Base-by-base conservation (phyloP, 352 stramenopile species). In the Globisporangium radiosum region DNA sequence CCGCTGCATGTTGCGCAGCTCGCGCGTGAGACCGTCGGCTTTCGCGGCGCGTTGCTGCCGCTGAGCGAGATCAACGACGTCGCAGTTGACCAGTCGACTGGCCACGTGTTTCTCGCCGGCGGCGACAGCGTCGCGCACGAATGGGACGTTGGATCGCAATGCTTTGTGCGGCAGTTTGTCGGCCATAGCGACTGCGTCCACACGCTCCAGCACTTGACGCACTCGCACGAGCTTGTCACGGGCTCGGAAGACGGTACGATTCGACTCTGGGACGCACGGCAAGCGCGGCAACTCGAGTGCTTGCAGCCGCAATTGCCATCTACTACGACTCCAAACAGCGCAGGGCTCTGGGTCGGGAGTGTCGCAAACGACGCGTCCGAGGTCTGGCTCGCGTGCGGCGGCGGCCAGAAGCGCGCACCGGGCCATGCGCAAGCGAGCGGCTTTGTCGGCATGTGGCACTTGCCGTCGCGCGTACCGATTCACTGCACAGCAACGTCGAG, bases 381-480 rank as follows among this genome's bases (percentile, higher is more conserved):
- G 64, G 85, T 78, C 60, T 92, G 82, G 82, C 66, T 92, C 11
- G 78, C 76, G 15, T 75, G 69, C 37, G 79, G 81, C 33, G 81
- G 81, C 44, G 70, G 78, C 44, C 76, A 69, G 36, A 75, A 74
- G 39, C 65, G 64, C n/a, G 49, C 63, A 33, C 49, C 64, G 43
- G 64, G 69, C 48, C 57, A 65, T 53, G 60, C 57, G 55, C 37
- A 69, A 57, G 40, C 47, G 44, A 19, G 47, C 36, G 82, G 82
- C 0, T 92, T 90, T 60, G 43, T 90, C 6, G 70, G 79, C 49
- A 85, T 92, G 76, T 92, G 82, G 82, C 79, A 92, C 57, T 57
- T 92, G 55, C 82, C 82, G 17, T 90, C 82, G 14, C 80, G 79
- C 42, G 78, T 90, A 17, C 77, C 80, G 0, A 70, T 92, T 45